A percentile compares a stretch with the other conserved stretches of the same genome.
Evolutionary conservation across 2,329 filamentous ascomycete genomes (phyloP).

Genomic region (Aschersonia sp.): DNA sequence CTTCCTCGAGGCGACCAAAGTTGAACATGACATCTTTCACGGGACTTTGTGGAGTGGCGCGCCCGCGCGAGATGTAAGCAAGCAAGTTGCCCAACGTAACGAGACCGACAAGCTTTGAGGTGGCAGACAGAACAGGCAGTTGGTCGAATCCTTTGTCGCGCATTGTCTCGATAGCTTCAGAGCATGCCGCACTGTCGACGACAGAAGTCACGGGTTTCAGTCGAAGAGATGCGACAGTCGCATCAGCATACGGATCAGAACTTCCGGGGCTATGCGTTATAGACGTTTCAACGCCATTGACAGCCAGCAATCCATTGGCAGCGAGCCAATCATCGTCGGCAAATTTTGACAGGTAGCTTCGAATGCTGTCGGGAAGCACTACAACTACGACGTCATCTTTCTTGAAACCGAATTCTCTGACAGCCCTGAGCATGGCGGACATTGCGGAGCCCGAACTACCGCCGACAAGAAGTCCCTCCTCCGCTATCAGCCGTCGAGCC

Average conservation of each 20-base stretch:
- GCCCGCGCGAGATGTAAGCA: conserved; percentile 73
- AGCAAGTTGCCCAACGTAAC: conserved; percentile 92
- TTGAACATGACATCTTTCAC: conserved; percentile 94
- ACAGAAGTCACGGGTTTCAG: conserved; percentile 91
- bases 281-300: conserved; percentile 33
- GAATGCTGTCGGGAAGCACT: conserved; percentile 85
- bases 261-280: conserved; percentile 21
- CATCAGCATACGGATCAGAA: conserved; percentile 58
- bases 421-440: conserved; percentile 63
- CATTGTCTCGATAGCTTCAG: conserved; percentile 93
- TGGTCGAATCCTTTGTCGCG: conserved; percentile 97
- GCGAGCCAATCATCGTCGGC: conserved; percentile 98
- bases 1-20: conserved; percentile 75
- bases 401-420: conserved; percentile 60
- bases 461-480: conserved; percentile 87
- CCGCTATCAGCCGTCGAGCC: conserved; percentile 78
- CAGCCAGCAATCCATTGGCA: conserved; percentile 81
- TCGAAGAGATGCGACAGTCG: conserved; percentile 69
- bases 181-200: conserved; percentile 53
- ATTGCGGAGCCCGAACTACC: conserved; percentile 90
- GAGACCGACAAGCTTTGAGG: conserved; percentile 68
- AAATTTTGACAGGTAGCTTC: conserved; percentile 96
- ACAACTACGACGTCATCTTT: conserved; percentile 85
- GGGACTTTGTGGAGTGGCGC: conserved; percentile 57
- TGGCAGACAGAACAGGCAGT: conserved; percentile 69